Percentiles rank a stretch among this genome's conserved stretches.
These are phyloP conservation scores for Monosporascus sp. DNA, from an alignment of 2,329 filamentous ascomycete species.

Conservation along the genomic window DNA sequence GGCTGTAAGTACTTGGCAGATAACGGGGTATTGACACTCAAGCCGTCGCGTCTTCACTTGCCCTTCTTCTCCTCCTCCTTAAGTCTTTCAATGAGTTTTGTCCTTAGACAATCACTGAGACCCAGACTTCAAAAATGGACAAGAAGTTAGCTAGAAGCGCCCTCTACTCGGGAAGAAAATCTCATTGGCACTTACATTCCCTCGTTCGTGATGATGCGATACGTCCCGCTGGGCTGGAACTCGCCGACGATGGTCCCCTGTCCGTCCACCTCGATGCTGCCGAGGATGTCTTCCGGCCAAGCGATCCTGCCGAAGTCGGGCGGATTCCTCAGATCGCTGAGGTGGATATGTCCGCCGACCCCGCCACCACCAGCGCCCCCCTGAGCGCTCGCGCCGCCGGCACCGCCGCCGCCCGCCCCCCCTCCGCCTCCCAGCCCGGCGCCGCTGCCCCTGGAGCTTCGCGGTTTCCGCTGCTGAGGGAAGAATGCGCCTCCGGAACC, in stretches of 20 bases:
- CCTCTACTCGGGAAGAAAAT: too few species aligned
- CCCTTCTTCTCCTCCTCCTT: slow-evolving; percentile 43
- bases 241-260: slow-evolving; percentile 53
- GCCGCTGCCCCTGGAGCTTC: slow-evolving; percentile 22
- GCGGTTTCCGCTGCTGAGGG: slow-evolving; percentile 33
- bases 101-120: slow-evolving; percentile 49
- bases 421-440: slow-evolving; percentile 32
- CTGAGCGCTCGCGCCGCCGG: slow-evolving; percentile 53
- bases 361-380: slow-evolving; percentile 58
- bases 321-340: slow-evolving; percentile 59
- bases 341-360: slow-evolving; percentile 58
- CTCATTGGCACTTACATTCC: slow-evolving; percentile 53
- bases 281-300: slow-evolving; percentile 66
- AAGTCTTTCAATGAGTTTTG: slow-evolving; percentile 49
- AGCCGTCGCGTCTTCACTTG: too few species aligned
- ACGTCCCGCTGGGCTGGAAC: slow-evolving; percentile 57
- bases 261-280: slow-evolving; percentile 60
- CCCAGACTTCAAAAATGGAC: slow-evolving; percentile 36
- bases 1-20: too few species aligned
- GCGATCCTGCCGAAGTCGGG: slow-evolving; percentile 65
- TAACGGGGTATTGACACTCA: too few species aligned
- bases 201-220: slow-evolving; percentile 59
- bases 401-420: slow-evolving; percentile 41
- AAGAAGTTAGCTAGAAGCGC: slow-evolving; percentile 3
- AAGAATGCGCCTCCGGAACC: slow-evolving; percentile 49